Evolutionary conservation across 148 eudicot species (phyloP), one percentile per base, ranked within the genome.

Genomic region (Cornus kousa): DNA sequence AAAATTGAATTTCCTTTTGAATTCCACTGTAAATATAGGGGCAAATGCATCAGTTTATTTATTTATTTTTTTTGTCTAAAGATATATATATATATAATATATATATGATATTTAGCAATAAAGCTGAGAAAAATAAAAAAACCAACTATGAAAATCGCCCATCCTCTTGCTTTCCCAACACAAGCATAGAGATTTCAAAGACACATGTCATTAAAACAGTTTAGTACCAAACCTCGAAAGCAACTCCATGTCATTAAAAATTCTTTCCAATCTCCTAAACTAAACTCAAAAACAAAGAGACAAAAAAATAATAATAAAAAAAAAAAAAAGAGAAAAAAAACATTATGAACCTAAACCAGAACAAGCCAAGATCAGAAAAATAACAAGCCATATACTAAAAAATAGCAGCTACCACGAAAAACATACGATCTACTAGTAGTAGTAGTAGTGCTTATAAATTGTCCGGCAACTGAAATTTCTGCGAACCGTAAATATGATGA

Each of bases 401-500:
- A 19, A 10, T 35, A 23, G 65, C 68, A 59, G 20, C 28, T 19
- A 22, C 67, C 74, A 66, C 37, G 2, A 39, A 9, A 67, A 14
- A 32, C 71, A 75, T 16, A 23, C 4, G 9, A 72, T 17, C 37
- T 53, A 28, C 0, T 28, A 28, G 28, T 28, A 28, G 28, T 28
- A 28, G 28, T 28, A 31, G 19, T 20, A 33, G 68, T 12, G 13
- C 76, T 85, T 43, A 89, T 46, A 90, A 71, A 74, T 83, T 74
- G 6, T 64, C 83, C 2, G 94, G 94, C 77, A 92, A 76, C 22
- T 81, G 81, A 59, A 94, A 77, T 70, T 76, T 87, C 77, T 91
- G 98, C 0, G 87, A 88, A 11, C 97, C 95, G 23, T 89, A 88
- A 20, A 94, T 89, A 39, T 85, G 93, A 73, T 88, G 91, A 67